Evolutionary conservation across 2,329 filamentous ascomycete species (phyloP).

Genomic region (Xylariaceae sp.): DNA sequence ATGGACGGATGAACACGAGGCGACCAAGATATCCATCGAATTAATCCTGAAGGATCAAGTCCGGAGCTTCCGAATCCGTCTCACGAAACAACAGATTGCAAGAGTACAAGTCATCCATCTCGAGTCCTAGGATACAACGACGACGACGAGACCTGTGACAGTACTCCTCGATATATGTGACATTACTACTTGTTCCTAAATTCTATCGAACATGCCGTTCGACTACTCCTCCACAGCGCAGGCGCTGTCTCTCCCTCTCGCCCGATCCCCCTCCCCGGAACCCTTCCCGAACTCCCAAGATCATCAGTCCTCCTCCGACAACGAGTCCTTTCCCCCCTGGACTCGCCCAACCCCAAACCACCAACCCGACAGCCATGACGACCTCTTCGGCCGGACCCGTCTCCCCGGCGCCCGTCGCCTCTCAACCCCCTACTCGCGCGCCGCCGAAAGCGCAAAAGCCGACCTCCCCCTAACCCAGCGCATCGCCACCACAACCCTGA

Average conservation of each 20-base stretch:
- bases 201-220: conserved; percentile 40
- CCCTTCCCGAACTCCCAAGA: conserved; percentile 29
- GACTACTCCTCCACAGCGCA: conserved; percentile 48
- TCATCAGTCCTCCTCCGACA: conserved; percentile 27
- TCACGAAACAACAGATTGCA: background rate
- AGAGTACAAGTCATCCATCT: background rate
- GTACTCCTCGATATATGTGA: background rate
- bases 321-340: conserved; percentile 44
- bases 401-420: conserved; percentile 34
- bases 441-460: conserved; percentile 16
- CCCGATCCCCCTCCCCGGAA: conserved; percentile 32
- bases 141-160: background rate
- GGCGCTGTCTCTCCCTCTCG: conserved; percentile 44
- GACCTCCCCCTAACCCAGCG: conserved; percentile 37
- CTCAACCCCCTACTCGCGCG: conserved; percentile 38
- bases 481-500: conserved; percentile 32
- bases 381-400: conserved; percentile 10
- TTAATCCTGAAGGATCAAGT: conserved; percentile 3
- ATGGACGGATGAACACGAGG: conserved; percentile 11
- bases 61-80: conserved; percentile 11
- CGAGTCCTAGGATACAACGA: background rate
- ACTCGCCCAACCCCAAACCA: conserved; percentile 21
- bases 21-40: background rate
- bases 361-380: background rate
- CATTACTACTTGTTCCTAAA: background rate